Conservation (phyloP, 164 flowering plant genomes). For the Akebia trifoliata region DNA sequence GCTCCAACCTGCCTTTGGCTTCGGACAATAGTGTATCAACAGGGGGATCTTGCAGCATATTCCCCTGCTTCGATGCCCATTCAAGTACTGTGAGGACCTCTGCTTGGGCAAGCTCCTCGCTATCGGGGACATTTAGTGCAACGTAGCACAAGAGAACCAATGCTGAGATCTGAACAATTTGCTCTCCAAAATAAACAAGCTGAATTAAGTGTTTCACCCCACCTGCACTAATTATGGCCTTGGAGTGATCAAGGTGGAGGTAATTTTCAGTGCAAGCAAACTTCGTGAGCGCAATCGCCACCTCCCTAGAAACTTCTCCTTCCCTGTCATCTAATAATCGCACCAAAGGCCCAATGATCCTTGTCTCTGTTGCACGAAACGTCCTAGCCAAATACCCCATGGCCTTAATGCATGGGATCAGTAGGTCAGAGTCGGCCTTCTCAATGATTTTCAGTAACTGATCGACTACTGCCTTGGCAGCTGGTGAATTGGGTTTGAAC, state of each 20-base stretch:
- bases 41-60: constrained; percentile 30
- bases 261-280: constrained; percentile 66
- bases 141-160: constrained; percentile 54
- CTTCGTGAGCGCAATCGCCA: constrained; percentile 58
- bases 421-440: constrained; percentile 46
- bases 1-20: constrained; percentile 59
- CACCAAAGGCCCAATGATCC: constrained; percentile 68
- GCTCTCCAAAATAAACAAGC: constrained; percentile 69
- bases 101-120: constrained; percentile 61
- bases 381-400: constrained; percentile 72
- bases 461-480: constrained; percentile 76
- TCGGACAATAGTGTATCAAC: constrained; percentile 47
- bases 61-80: constrained; percentile 61
- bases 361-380: constrained; percentile 66
- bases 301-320: constrained; percentile 45
- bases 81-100: constrained; percentile 70
- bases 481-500: constrained; percentile 86
- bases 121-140: constrained; percentile 63
- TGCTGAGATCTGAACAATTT: constrained; percentile 46
- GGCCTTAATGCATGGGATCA: constrained; percentile 54
- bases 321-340: constrained; percentile 69
- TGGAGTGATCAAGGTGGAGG: constrained; percentile 58
- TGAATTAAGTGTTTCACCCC: constrained; percentile 73
- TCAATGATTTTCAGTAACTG: constrained; percentile 54
- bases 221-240: constrained; percentile 52